Evolutionary conservation across 352 stramenopile species (phyloP), one percentile per base, ranked within the genome.

Genomic region (Phytopythium helicoides): DNA sequence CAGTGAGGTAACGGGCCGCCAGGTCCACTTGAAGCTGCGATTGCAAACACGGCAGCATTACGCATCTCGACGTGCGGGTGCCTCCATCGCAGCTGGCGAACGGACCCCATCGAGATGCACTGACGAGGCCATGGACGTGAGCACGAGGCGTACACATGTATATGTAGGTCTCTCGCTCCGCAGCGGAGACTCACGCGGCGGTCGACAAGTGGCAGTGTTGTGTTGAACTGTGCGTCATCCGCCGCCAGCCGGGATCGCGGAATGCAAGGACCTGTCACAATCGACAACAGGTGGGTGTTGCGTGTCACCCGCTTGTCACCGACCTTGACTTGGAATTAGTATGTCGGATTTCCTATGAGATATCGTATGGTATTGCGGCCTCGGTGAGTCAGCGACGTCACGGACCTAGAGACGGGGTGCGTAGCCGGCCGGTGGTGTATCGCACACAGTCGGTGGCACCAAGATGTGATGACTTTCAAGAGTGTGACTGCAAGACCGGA

Each of bases 81-180:
- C n/a, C n/a, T n/a, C n/a, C n/a, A n/a, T n/a, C n/a, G n/a, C n/a
- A n/a, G n/a, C n/a, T n/a, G n/a, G n/a, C n/a, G n/a, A n/a, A n/a
- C n/a, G n/a, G n/a, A 31, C 21, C 39, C 21, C 39, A 46, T 46
- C 39, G 21, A 46, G 39, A 46, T 4, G 39, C n/a, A n/a, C n/a
- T n/a, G 19, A 10, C 4, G 21, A 2, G 39, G 3, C 11, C 1
- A 11, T 19, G 7, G 39, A 12, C 18, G 25, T 46, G 39, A 21
- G 38, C 18, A 26, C 18, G 9, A 25, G 18, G 18, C n/a, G 18
- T 44, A 25, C 25, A 9, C 38, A 9, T 5, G 3, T 46, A 14
- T 12, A 16, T 6, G 39, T 46, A 22, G 25, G 25, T 26, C 11
- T 12, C 16, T 19, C 21, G 7, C 25, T 18, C n/a, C 34, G 36